Evolutionary conservation across 805 yeast species (phyloP).

Genomic region (Metschnikowia baotianmanensis): DNA sequence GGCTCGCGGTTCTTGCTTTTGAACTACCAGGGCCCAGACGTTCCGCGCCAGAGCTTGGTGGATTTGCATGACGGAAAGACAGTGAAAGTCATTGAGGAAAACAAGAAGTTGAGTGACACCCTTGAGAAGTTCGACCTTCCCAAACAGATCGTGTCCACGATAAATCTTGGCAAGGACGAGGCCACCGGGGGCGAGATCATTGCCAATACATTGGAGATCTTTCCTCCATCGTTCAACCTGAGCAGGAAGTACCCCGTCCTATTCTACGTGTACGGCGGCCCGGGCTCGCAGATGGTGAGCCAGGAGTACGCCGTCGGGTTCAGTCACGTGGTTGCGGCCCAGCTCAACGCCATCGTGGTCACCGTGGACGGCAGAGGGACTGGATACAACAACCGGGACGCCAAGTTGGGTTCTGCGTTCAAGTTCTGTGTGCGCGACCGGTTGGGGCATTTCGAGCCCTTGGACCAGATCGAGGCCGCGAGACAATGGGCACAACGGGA

Average conservation of each 20-base stretch:
- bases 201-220: constrained; percentile 71
- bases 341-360: constrained; percentile 79
- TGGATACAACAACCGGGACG: constrained; percentile 68
- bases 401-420: constrained; percentile 50
- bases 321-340: constrained; percentile 74
- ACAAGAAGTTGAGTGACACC: constrained; percentile 39
- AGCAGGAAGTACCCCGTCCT: constrained; percentile 73
- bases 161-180: constrained; percentile 51
- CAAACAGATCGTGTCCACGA: constrained; percentile 45
- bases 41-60: constrained; percentile 76
- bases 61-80: constrained; percentile 30
- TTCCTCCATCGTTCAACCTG: constrained; percentile 70
- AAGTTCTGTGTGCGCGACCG: constrained; percentile 78
- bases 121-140: constrained; percentile 58
- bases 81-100: constrained; percentile 47
- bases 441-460: constrained; percentile 78
- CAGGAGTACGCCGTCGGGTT: constrained; percentile 60
- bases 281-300: constrained; percentile 82
- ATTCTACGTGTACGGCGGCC: constrained; percentile 93
- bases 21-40: constrained; percentile 71
- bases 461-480: constrained; percentile 87
- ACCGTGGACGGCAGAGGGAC: constrained; percentile 98
- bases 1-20: constrained; percentile 73
- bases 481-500: constrained; percentile 57
- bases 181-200: constrained; percentile 42